A percentile compares a stretch with the other conserved stretches of the same genome.
Evolutionary conservation across 805 yeast species (phyloP).

Genomic region (Saccharomycopsis sp.): DNA sequence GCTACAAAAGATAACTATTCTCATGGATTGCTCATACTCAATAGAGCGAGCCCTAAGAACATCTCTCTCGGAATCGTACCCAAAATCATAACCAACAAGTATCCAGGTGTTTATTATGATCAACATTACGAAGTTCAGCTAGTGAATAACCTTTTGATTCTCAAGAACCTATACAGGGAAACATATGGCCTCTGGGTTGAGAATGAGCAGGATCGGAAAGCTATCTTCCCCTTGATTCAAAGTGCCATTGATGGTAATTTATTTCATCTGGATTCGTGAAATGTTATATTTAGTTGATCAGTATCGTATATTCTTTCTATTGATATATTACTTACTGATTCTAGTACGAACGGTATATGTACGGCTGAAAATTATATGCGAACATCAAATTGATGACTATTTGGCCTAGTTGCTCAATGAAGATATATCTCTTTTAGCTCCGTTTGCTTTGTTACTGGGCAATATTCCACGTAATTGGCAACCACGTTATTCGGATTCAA

Average conservation of each 20-base stretch:
- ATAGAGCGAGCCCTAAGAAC: conserved; percentile 61
- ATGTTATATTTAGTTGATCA: no score
- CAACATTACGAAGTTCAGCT: conserved; percentile 45
- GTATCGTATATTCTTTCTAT: no score
- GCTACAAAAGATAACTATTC: conserved; percentile 36
- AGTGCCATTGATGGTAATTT: conserved; percentile 20
- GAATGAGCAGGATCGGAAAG: conserved; percentile 57
- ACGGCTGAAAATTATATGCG: no score
- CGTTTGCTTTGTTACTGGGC: conserved; percentile 49
- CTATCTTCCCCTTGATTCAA: conserved; percentile 42
- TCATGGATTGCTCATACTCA: conserved; percentile 64
- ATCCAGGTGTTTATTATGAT: conserved; percentile 30
- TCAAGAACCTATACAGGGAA: conserved; percentile 60
- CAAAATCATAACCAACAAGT: conserved; percentile 40
- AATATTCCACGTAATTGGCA: conserved; percentile 68
- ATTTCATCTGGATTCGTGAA: neutral
- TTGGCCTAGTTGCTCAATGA: no score
- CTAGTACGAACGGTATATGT: no score
- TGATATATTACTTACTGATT: no score
- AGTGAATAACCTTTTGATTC: conserved; percentile 62
- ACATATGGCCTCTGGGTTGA: conserved; percentile 77
- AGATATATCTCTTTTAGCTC: conserved; percentile 40
- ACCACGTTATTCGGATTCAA: conserved; percentile 36
- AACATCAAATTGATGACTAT: no score
- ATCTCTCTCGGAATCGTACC: conserved; percentile 65